These are phyloP conservation scores for Verticillium zaregamsianum DNA, from an alignment of 2,329 filamentous ascomycete genomes.

Conservation along the genomic window DNA sequence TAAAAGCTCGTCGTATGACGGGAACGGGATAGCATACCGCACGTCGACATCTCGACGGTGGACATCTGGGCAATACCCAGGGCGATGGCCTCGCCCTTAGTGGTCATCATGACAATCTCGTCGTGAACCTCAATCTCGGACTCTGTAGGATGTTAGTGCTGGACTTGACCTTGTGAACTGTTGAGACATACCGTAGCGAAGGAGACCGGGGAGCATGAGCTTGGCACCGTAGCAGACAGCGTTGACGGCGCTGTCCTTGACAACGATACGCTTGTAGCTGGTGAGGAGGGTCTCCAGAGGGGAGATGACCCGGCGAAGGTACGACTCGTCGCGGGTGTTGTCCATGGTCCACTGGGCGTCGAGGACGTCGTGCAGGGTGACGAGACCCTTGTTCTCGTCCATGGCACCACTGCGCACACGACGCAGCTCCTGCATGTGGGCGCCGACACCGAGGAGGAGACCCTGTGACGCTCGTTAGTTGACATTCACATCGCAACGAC, in stretches of 20 bases:
- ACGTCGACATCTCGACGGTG: constrained; percentile 92
- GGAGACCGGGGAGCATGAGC: constrained; percentile 94
- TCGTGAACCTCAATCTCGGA: constrained; percentile 88
- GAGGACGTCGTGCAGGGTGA: constrained; percentile 91
- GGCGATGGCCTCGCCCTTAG: constrained; percentile 97
- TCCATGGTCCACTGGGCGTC: constrained; percentile 96
- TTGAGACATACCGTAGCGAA: constrained; percentile 71
- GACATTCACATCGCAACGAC: constrained; percentile 18
- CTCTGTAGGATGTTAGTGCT: constrained; percentile 49
- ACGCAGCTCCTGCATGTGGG: constrained; percentile 97
- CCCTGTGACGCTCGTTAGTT: constrained; percentile 33
- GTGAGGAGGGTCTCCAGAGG: constrained; percentile 90
- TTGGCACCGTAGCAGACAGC: constrained; percentile 98
- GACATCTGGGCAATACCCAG: constrained; percentile 97
- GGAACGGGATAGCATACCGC: constrained; percentile 29
- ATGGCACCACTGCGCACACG: constrained; percentile 92
- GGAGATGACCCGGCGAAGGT: constrained; percentile 84
- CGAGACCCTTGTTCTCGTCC: constrained; percentile 84
- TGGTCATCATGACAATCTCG: constrained; percentile 97
- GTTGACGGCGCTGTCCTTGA: constrained; percentile 96
- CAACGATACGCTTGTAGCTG: constrained; percentile 92
- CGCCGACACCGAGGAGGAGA: constrained; percentile 72
- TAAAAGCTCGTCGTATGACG: background rate
- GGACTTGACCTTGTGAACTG: background rate
- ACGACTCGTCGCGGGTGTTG: constrained; percentile 86